A percentile compares a stretch with the other conserved stretches of the same genome.
These are phyloP conservation scores for Pontederia crassipes DNA, from an alignment of 176 grass and related monocot species.

Conservation along the genomic window DNA sequence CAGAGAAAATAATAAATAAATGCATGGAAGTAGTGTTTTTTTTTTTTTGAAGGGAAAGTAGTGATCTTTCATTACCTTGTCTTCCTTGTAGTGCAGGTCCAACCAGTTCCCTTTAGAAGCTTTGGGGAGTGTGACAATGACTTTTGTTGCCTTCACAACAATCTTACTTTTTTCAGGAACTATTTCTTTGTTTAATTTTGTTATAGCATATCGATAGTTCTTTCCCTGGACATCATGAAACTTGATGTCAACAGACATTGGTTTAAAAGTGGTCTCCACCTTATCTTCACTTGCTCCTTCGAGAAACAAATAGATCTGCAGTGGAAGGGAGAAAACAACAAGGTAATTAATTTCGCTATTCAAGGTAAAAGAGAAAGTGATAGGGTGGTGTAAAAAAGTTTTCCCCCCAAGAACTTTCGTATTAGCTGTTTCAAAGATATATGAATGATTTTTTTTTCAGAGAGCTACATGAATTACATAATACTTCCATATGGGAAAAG, in stretches of 20 bases:
- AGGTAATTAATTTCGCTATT: too few species aligned
- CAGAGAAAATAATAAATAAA: neutral
- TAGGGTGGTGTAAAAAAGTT: too few species aligned
- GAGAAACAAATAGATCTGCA: constrained; percentile 58
- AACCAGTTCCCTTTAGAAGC: constrained; percentile 77
- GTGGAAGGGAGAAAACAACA: neutral
- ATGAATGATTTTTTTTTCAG: too few species aligned
- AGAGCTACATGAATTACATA: too few species aligned
- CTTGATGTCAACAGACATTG: constrained; percentile 59
- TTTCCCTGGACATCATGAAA: constrained; percentile 79
- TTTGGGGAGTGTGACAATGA: constrained; percentile 56
- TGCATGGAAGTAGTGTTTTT: neutral
- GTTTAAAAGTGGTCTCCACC: constrained; percentile 47
- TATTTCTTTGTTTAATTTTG: constrained; percentile 82
- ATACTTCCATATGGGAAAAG: too few species aligned
- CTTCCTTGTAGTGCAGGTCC: constrained; percentile 70
- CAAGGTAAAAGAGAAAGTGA: too few species aligned
- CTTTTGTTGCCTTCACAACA: constrained; percentile 70
- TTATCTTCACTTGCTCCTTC: constrained; percentile 67
- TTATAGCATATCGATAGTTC: constrained; percentile 68
- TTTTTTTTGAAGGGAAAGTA: neutral
- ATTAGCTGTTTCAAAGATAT: too few species aligned
- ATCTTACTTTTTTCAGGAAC: constrained; percentile 75
- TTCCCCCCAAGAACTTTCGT: too few species aligned
- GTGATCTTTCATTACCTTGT: constrained; percentile 43